Conservation (phyloP, 768 basidiomycete genomes). For the Naganishia onofrii region DNA sequence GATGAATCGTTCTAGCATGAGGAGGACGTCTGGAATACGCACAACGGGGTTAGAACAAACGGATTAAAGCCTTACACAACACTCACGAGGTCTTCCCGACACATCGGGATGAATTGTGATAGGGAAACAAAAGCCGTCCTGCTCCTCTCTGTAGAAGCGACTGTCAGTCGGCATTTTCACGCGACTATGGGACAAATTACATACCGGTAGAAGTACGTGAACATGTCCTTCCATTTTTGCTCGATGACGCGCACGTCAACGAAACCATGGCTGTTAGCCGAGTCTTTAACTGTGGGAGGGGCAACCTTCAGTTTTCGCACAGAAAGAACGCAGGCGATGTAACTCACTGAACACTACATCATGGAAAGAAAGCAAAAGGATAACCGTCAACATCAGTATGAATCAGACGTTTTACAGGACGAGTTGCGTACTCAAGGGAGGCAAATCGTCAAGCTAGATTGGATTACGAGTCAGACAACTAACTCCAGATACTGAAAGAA, state of each 20-base stretch:
- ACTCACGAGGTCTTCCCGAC: constrained; percentile 58
- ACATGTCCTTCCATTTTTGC: constrained; percentile 73
- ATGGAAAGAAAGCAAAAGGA: background rate
- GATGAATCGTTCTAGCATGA: constrained; percentile 76
- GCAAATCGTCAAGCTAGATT: constrained; percentile 70
- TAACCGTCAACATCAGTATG: background rate
- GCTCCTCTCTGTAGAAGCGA: constrained; percentile 31
- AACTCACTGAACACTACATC: constrained; percentile 14
- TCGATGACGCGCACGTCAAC: constrained; percentile 68
- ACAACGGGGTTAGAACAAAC: background rate
- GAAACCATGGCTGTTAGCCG: constrained; percentile 70
- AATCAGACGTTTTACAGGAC: background rate
- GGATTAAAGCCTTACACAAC: background rate
- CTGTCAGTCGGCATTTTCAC: background rate
- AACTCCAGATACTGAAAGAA: background rate
- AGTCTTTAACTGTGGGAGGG: constrained; percentile 47
- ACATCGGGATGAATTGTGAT: constrained; percentile 78
- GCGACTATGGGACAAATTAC: constrained; percentile 40
- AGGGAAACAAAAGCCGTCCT: constrained; percentile 57
- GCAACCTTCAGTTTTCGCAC: background rate
- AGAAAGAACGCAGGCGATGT: too few relatives aligned
- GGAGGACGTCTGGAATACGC: constrained; percentile 64
- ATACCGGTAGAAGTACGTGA: constrained; percentile 66
- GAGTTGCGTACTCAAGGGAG: constrained; percentile 55
- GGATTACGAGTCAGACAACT: background rate